Evolutionary conservation across 345 rosid species (phyloP).

Genomic region (Dimocarpus longan): DNA sequence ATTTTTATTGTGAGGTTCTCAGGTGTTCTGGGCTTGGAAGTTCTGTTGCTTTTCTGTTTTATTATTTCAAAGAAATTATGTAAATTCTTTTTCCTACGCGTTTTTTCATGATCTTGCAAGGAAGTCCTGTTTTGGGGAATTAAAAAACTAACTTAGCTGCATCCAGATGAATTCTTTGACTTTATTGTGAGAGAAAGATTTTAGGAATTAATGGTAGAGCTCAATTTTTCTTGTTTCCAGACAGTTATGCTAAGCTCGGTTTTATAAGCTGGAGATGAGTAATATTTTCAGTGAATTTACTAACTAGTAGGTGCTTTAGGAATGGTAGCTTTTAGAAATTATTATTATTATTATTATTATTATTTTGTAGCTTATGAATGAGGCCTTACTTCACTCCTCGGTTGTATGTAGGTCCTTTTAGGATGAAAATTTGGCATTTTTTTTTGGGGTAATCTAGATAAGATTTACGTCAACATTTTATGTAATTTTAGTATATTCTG

Average conservation of each 20-base stretch:
- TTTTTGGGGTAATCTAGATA: not conserved
- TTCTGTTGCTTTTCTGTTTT: not conserved
- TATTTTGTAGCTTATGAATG: not conserved
- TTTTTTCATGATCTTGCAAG: not conserved
- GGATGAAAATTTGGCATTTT: not conserved
- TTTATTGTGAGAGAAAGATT: not conserved
- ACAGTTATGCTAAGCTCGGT: not conserved
- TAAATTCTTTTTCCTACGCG: not conserved
- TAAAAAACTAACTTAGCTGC: not conserved
- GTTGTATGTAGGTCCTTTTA: not conserved
- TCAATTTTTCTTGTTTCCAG: not conserved
- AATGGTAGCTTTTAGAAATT: not conserved
- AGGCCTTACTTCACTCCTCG: not conserved
- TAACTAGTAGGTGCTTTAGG: conserved; percentile 12
- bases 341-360: too few species aligned
- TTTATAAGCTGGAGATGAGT: not conserved
- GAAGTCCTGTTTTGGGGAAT: not conserved
- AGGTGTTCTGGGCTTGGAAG: not conserved
- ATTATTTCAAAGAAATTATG: not conserved
- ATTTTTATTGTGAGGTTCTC: not conserved
- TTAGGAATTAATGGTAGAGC: not conserved
- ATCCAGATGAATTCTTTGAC: not conserved
- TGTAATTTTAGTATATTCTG: not conserved
- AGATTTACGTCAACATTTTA: not conserved
- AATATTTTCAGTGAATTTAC: not conserved